Base-by-base conservation (phyloP, 306 rosid genomes). In the Benincasa hispida region DNA sequence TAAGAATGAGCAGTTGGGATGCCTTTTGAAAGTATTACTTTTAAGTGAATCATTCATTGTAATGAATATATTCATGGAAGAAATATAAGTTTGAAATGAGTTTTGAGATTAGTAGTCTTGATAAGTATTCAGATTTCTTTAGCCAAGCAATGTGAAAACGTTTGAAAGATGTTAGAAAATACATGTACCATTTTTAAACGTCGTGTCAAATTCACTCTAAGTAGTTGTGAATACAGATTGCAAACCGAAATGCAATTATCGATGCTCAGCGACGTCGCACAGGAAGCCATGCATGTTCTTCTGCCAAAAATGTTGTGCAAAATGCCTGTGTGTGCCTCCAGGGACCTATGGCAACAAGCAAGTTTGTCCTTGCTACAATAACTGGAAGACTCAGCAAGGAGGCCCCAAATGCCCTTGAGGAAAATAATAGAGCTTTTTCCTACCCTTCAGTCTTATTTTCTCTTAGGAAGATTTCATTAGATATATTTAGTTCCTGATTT, bases 331-430 rank as follows among this genome's bases (percentile, higher is more conserved):
- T 22, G 98, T 93, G 63, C 98, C 98, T 75, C 85, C 94, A 1
- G 98, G 98, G 5, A 85, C 88, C 2, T 86, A 85, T 34, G 97
- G 97, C 42, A 86, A 93, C 87, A 93, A 88, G 80, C 80, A 91
- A 86, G 79, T 67, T 0, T 93, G 98, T 58, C 91, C 97, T 76
- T 93, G 98, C 84, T 93, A 93, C 87, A 91, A 93, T 79, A 86
- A 76, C 85, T 93, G 98, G 98, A 93, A 93, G 91, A 93, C 98
- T 53, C 72, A 87, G 86, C 85, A 91, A 86, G 98, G 98, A 83
- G 72, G 85, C 24, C 98, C 98, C 47, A 93, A 93, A 83, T 93
- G 98, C 91, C 98, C 98, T 82, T 50, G 55, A 45, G 51, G 5
- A 45, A 12, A 12, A 45, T 42, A 42, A 10, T 10, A 42, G 3